Evolutionary conservation across 148 eudicot genomes (phyloP).

Genomic region (Amaranthus cruentus): DNA sequence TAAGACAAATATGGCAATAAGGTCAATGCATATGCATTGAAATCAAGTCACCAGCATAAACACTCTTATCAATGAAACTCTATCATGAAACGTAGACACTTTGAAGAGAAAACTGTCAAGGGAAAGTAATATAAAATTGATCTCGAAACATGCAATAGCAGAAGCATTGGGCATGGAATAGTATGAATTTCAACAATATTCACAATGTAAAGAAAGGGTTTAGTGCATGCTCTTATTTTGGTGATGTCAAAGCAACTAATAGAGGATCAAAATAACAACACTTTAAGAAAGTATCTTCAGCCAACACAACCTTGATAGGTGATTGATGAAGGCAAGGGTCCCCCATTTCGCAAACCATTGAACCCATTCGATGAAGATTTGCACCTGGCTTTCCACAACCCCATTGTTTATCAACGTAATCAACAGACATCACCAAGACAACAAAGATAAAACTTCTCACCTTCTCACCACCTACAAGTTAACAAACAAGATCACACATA

Average conservation of each 20-base stretch:
- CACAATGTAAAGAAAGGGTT: background rate
- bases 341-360: constrained; percentile 87
- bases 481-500: constrained; percentile 17
- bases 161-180: constrained; percentile 1
- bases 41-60: background rate
- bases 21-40: background rate
- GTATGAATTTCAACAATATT: background rate
- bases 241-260: background rate
- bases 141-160: background rate
- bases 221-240: background rate
- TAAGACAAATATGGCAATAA: background rate
- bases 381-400: constrained; percentile 62
- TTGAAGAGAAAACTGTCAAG: background rate
- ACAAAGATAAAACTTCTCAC: constrained; percentile 26
- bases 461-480: constrained; percentile 24
- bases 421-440: constrained; percentile 69
- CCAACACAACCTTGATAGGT: constrained; percentile 68
- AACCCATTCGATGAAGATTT: constrained; percentile 61
- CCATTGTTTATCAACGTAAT: constrained; percentile 63
- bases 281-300: constrained; percentile 35
- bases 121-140: background rate
- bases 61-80: background rate
- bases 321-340: constrained; percentile 92
- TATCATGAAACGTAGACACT: background rate
- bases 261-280: constrained; percentile 1